Conservation (phyloP, 1,139 yeast species). For the Sugiyamaella pinicola region DNA sequence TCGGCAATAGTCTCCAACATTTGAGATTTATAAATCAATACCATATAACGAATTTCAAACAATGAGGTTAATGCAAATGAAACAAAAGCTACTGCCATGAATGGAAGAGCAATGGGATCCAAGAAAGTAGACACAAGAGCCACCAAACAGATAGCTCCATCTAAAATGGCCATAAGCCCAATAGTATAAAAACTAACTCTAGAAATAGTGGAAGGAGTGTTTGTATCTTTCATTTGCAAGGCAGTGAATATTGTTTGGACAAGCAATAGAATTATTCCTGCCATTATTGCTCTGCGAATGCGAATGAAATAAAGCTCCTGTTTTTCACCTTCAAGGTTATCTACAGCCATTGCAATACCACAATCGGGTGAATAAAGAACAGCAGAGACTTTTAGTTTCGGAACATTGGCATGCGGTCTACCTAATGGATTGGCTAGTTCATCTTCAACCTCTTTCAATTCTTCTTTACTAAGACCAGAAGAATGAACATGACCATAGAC, state of each 20-base stretch:
- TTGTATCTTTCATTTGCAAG: conserved; percentile 68
- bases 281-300: conserved; percentile 39
- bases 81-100: conserved; percentile 69
- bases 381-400: conserved; percentile 58
- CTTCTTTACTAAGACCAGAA: conserved; percentile 54
- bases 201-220: conserved; percentile 78
- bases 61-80: conserved; percentile 70
- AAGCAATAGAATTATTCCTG: conserved; percentile 50
- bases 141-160: conserved; percentile 66
- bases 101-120: conserved; percentile 61
- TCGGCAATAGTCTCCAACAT: conserved; percentile 68
- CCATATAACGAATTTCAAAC: conserved; percentile 77
- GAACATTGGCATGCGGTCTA: conserved; percentile 65
- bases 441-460: conserved; percentile 64
- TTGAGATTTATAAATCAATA: conserved; percentile 70
- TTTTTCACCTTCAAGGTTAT: conserved; percentile 57
- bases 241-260: conserved; percentile 54
- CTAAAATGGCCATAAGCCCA: conserved; percentile 58
- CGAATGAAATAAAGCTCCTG: conserved; percentile 54
- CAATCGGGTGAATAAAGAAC: conserved; percentile 87
- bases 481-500: conserved; percentile 68
- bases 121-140: conserved; percentile 61
- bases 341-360: conserved; percentile 56
- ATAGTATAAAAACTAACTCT: conserved; percentile 67
- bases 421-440: conserved; percentile 76